Conservation (phyloP, 2,329 filamentous ascomycete genomes). For the Aureobasidium uvarum region DNA sequence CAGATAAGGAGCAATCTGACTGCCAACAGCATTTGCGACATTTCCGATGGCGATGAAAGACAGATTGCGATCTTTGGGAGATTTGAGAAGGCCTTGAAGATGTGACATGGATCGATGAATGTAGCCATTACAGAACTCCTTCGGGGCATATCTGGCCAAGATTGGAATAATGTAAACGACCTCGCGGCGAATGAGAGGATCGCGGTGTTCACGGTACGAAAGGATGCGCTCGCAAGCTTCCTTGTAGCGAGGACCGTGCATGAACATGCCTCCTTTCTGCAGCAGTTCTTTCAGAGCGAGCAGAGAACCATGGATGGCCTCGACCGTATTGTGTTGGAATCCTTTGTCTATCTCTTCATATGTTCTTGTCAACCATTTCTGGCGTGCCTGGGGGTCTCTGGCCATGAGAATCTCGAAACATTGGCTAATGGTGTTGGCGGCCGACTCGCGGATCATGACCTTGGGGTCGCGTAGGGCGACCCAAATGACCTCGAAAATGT, state of each 20-base stretch:
- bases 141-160: conserved; percentile 85
- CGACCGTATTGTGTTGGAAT: conserved; percentile 75
- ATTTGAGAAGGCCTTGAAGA: conserved; percentile 87
- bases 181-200: conserved; percentile 81
- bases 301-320: conserved; percentile 90
- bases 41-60: conserved; percentile 95
- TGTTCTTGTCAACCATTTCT: conserved; percentile 85
- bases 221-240: conserved; percentile 91
- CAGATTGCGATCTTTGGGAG: conserved; percentile 89
- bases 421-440: conserved; percentile 87
- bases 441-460: conserved; percentile 86
- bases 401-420: conserved; percentile 96
- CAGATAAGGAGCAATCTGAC: conserved; percentile 89
- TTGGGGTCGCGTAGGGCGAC: conserved; percentile 86
- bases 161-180: conserved; percentile 90
- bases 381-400: conserved; percentile 82
- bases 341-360: conserved; percentile 81
- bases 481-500: conserved; percentile 96
- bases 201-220: conserved; percentile 88
- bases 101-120: conserved; percentile 98
- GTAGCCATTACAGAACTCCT: conserved; percentile 83
- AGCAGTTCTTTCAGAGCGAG: conserved; percentile 90
- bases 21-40: conserved; percentile 93
- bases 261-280: conserved; percentile 96
- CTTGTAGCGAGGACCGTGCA: conserved; percentile 84